These are phyloP conservation scores for Aristolochia fimbriata DNA, from an alignment of 164 flowering plant genomes.

Conservation along the genomic window DNA sequence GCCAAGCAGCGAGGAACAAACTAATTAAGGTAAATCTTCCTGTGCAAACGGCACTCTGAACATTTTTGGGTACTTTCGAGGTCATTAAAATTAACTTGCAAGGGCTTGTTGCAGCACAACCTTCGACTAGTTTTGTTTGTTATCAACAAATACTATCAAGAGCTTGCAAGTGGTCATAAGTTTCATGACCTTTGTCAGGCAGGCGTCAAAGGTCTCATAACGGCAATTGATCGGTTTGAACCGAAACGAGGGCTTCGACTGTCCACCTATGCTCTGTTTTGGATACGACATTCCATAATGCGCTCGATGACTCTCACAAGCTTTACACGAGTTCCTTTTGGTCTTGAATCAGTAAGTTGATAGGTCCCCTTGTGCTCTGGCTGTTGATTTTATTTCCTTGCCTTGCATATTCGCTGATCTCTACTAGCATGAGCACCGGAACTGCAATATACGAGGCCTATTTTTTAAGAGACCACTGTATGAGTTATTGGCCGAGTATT, in stretches of 20 bases:
- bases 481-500: too few relatives aligned
- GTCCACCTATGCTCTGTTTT: slow-evolving; percentile 83
- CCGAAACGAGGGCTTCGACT: slow-evolving; percentile 62
- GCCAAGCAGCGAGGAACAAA: slow-evolving; percentile 83
- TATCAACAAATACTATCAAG: slow-evolving; percentile 87
- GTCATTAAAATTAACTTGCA: neutral
- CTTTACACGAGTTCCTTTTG: slow-evolving; percentile 76
- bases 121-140: slow-evolving; percentile 81
- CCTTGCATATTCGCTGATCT: too few relatives aligned
- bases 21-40: slow-evolving; percentile 58
- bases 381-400: too few relatives aligned
- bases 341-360: slow-evolving; percentile 77
- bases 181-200: slow-evolving; percentile 96
- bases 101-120: slow-evolving; percentile 72
- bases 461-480: too few relatives aligned
- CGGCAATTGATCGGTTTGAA: slow-evolving; percentile 91
- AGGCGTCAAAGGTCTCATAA: slow-evolving; percentile 86
- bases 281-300: slow-evolving; percentile 89
- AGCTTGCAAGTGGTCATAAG: slow-evolving; percentile 52
- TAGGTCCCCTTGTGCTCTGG: too few relatives aligned
- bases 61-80: neutral
- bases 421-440: too few relatives aligned
- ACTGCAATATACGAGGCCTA: too few relatives aligned
- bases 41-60: neutral
- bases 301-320: slow-evolving; percentile 83